Evolutionary conservation across 192 early-diverging fungal species (phyloP).

Genomic region (Podila epicladia): DNA sequence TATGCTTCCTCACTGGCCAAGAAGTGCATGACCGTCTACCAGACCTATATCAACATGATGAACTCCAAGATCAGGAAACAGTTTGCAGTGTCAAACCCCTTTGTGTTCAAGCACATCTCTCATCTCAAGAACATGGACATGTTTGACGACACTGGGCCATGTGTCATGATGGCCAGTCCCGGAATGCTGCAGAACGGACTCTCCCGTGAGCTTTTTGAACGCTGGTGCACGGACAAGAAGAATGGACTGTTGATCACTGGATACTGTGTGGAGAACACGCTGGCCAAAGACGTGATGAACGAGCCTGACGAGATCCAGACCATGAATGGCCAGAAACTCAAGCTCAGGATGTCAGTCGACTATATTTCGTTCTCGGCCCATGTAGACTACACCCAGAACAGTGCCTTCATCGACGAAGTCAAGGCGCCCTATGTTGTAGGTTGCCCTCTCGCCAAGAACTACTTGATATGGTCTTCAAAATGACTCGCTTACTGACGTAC

Average conservation of each 20-base stretch:
- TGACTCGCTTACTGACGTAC: background rate
- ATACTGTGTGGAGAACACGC: constrained; percentile 97
- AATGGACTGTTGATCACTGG: constrained; percentile 97
- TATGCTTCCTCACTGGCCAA: constrained; percentile 96
- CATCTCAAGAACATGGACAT: constrained; percentile 86
- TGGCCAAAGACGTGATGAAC: constrained; percentile 81
- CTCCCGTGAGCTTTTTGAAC: constrained; percentile 94
- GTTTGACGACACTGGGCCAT: constrained; percentile 96
- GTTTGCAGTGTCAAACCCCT: constrained; percentile 89
- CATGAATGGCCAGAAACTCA: constrained; percentile 82
- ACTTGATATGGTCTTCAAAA: background rate
- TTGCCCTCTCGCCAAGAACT: background rate
- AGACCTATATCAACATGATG: constrained; percentile 99
- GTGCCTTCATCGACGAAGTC: constrained; percentile 95
- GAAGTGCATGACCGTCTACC: constrained; percentile 96
- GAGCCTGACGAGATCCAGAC: constrained; percentile 87
- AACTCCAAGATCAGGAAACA: constrained; percentile 93
- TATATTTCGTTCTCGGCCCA: constrained; percentile 99
- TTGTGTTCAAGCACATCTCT: constrained; percentile 95
- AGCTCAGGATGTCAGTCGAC: constrained; percentile 85
- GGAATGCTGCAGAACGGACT: constrained; percentile 98
- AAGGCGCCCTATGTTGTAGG: constrained; percentile 87
- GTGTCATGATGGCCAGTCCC: constrained; percentile 98
- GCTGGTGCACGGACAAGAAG: constrained; percentile 91
- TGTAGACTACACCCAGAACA: constrained; percentile 97